phyloP scores from a whole-genome alignment of 352 stramenopile species.

The Pseudoperonospora humuli region DNA sequence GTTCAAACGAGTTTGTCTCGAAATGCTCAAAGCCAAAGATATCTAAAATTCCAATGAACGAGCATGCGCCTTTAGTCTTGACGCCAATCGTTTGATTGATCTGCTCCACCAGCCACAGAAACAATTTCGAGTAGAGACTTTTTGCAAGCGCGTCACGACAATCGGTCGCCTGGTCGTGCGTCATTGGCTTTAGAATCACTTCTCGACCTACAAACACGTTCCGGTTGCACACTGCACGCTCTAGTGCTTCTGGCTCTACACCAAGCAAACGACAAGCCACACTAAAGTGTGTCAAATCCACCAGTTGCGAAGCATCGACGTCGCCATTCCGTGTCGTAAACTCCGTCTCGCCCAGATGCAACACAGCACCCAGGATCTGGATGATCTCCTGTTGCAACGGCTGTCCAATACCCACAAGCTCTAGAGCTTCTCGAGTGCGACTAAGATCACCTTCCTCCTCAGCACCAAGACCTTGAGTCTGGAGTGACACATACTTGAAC shows the following conservation, averaged over 20 bases:
- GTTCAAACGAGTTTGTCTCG: conserved; percentile 87
- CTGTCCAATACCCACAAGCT: conserved; percentile 81
- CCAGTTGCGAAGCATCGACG: conserved; percentile 62
- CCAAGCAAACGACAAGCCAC: conserved; percentile 54
- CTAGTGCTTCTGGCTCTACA: conserved; percentile 43
- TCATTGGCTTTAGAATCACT: conserved; percentile 79
- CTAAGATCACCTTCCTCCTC: conserved; percentile 60
- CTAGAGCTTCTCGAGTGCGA: conserved; percentile 78
- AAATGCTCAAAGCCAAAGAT: conserved; percentile 93
- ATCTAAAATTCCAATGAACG: conserved; percentile 90
- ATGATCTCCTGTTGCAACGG: conserved; percentile 84
- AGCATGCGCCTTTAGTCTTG: conserved; percentile 29
- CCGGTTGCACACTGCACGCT: conserved; percentile 66
- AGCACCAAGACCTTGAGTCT: conserved; percentile 16
- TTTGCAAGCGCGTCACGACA: conserved; percentile 93
- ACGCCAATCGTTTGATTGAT: conserved; percentile 90
- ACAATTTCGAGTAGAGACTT: conserved; percentile 92
- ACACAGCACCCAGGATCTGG: conserved; percentile 80
- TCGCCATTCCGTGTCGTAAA: conserved; percentile 77
- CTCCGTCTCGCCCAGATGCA: conserved; percentile 89
- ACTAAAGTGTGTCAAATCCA: conserved; percentile 47
- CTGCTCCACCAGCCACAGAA: conserved; percentile 92
- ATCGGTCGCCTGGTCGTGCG: conserved; percentile 68
- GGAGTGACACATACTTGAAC: conserved; percentile 66
- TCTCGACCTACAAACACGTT: conserved; percentile 80